Evolutionary conservation across 495 filamentous ascomycete genomes (phyloP).

Genomic region (Xylaria scruposa): DNA sequence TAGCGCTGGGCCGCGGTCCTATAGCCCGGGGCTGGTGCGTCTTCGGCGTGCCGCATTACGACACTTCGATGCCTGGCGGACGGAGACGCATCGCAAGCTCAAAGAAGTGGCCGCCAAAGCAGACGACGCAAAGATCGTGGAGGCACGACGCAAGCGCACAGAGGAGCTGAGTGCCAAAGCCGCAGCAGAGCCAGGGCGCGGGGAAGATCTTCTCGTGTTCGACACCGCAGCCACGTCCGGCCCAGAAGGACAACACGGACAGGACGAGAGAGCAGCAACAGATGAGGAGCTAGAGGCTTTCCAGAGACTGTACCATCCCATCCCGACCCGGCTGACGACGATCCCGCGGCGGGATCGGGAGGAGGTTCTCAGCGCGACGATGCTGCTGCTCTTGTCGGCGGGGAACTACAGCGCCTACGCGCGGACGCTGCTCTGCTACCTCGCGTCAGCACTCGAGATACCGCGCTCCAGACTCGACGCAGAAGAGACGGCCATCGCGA

Average conservation of each 20-base stretch:
- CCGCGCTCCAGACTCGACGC: constrained; percentile 63
- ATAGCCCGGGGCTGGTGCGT: constrained; percentile 41
- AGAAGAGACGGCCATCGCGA: constrained; percentile 76
- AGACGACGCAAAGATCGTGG: constrained; percentile 46
- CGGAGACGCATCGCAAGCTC: constrained; percentile 42
- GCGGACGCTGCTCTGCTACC: constrained; percentile 68
- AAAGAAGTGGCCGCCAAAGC: constrained; percentile 45
- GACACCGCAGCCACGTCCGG: constrained; percentile 18
- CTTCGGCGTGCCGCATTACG: constrained; percentile 44
- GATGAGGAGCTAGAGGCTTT: constrained; percentile 37
- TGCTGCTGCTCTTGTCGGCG: constrained; percentile 72
- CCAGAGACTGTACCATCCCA: constrained; percentile 51
- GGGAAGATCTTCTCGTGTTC: constrained; percentile 43
- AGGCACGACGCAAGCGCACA: constrained; percentile 45
- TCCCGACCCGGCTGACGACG: constrained; percentile 51
- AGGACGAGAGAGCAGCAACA: constrained; percentile 29
- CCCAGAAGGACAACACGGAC: constrained; percentile 5
- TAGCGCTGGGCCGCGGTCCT: constrained; percentile 1
- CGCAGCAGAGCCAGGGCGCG: constrained; percentile 26
- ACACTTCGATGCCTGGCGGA: constrained; percentile 52
- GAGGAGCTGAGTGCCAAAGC: constrained; percentile 18
- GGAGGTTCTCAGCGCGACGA: constrained; percentile 62
- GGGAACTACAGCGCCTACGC: constrained; percentile 77
- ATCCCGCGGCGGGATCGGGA: constrained; percentile 51
- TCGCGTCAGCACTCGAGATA: constrained; percentile 69